Evolutionary conservation across 78 protist species (phyloP).

Genomic region (Planoprotostelium fungivorum): DNA sequence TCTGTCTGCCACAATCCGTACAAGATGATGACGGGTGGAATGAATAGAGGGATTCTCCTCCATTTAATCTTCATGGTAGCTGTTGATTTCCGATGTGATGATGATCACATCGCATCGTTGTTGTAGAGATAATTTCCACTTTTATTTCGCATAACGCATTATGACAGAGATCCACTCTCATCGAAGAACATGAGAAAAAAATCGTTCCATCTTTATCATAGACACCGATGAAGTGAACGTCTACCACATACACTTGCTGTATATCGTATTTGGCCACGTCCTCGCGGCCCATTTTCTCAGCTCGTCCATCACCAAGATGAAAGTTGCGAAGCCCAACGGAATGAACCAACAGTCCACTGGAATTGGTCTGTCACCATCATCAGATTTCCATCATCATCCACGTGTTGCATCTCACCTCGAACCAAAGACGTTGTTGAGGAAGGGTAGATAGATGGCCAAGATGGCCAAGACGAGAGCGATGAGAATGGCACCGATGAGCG

Average conservation of each 20-base stretch:
- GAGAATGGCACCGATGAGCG: neutral
- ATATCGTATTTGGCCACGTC: neutral
- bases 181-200: too few species aligned
- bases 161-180: too few species aligned
- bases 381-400: neutral
- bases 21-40: too few species aligned
- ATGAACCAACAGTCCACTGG: conserved; percentile 56
- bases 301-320: conserved; percentile 75
- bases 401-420: neutral
- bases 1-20: too few species aligned
- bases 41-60: too few species aligned
- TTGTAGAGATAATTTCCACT: too few species aligned
- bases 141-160: too few species aligned
- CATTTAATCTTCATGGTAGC: too few species aligned
- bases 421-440: conserved; percentile 15
- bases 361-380: conserved; percentile 18
- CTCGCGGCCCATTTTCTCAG: conserved; percentile 36
- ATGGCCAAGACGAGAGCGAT: conserved; percentile 11
- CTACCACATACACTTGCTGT: neutral
- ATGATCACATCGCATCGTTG: too few species aligned
- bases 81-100: too few species aligned
- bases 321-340: conserved; percentile 70
- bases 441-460: conserved; percentile 24
- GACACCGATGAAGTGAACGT: neutral
- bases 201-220: too few species aligned